phyloP scores from a whole-genome alignment of 805 yeast genomes.

The Candida berthetii region DNA sequence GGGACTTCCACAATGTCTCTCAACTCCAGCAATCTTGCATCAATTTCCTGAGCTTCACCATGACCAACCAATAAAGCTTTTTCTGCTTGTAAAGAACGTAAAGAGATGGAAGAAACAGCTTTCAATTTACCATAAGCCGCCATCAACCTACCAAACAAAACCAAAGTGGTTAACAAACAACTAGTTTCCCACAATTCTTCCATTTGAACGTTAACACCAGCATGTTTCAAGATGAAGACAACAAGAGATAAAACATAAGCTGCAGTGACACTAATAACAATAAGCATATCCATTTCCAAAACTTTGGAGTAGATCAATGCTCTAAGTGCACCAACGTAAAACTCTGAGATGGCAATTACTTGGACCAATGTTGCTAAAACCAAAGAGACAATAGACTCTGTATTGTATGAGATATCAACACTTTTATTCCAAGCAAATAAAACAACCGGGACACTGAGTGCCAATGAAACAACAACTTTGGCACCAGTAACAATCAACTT shows the following conservation, averaged over 20 bases:
- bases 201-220: neutral
- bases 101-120: constrained; percentile 1
- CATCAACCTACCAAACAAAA: constrained; percentile 1
- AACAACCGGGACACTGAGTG: neutral
- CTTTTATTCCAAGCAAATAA: neutral
- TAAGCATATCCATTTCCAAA: constrained; percentile 1
- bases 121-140: neutral
- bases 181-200: neutral
- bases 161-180: neutral
- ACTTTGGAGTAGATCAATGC: neutral
- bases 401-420: neutral
- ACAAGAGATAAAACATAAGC: neutral
- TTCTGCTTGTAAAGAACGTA: constrained; percentile 1
- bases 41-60: neutral
- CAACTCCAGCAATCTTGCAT: neutral
- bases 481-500: neutral
- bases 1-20: constrained; percentile 1
- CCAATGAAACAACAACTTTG: neutral
- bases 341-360: neutral
- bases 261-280: constrained; percentile 1
- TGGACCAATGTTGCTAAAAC: neutral
- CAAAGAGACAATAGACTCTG: neutral
- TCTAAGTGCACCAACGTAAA: neutral
- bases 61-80: neutral
- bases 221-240: neutral